Evolutionary conservation across 164 flowering plant genomes (phyloP), one percentile per base, ranked within the genome.

Genomic region (Akebia trifoliata): DNA sequence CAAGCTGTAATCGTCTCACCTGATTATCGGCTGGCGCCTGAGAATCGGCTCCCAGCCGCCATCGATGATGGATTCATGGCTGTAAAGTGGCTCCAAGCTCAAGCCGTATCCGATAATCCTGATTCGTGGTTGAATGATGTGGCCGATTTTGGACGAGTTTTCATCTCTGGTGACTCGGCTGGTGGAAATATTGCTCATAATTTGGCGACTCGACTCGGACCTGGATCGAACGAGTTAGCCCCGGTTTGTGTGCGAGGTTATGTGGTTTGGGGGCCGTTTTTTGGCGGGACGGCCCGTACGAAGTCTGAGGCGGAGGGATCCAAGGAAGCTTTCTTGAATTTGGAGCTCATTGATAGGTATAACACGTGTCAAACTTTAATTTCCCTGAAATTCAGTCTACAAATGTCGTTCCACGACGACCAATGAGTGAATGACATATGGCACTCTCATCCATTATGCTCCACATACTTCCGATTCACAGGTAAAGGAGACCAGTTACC

Each of bases 171-270:
- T 30, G 90, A 85, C 65, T 87, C 96, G 7, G 81, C 92, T 4
- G 92, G 96, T n/a, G 96, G 92, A 11, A 87, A 78, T 50, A 72
- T 83, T 14, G 90, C 87, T 31, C 90, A 87, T 48, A 51, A 83
- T 52, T 45, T 81, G 57, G 86, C 85, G 17, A 83, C 78, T 45
- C 62, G 60, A 43, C 59, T 85, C 2, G 66, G 75, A 15, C 62
- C 67, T 2, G 86, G 78, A 6, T 83, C 87, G 34, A 34, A 72
- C 0, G 76, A 75, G 52, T 43, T 82, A 63, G 76, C 39, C 3
- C 91, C 91, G 34, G 78, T 84, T 44, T 70, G 65, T n/a, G 72
- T 81, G 2, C 71, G 77, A 22, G 96, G 92, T 0, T 88, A 80
- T 54, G 77, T 88, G 21, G 62, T 71, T 9, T 62, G 80, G 73